phyloP scores from a whole-genome alignment of 306 rosid genomes.

The Vicia faba region DNA sequence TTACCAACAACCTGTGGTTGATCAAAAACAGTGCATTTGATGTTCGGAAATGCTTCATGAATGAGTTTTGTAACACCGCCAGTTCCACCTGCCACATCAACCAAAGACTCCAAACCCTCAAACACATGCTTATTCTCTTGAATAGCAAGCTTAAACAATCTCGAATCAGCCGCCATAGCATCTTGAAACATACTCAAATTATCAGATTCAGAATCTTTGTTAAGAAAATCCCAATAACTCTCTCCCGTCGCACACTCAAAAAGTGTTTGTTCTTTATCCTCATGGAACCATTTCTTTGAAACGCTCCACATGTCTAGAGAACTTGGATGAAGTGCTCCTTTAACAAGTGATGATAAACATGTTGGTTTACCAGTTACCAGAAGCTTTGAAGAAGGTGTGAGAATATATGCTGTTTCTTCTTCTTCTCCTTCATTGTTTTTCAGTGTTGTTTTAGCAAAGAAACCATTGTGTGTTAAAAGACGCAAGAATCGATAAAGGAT shows the following conservation, averaged over 20 bases:
- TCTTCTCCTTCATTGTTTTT: constrained; percentile 28
- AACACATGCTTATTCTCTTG: constrained; percentile 46
- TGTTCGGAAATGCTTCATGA: constrained; percentile 45
- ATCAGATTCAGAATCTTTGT: constrained; percentile 35
- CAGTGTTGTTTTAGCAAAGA: constrained; percentile 36
- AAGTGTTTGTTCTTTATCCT: constrained; percentile 16
- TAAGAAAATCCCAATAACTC: constrained; percentile 43
- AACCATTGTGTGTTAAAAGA: constrained; percentile 46
- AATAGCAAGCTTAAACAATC: constrained; percentile 46
- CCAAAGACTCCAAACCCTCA: constrained; percentile 46
- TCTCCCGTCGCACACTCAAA: constrained; percentile 45
- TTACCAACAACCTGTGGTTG: constrained; percentile 53
- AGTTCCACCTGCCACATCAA: constrained; percentile 53
- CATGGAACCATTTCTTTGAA: constrained; percentile 44
- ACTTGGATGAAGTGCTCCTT: constrained; percentile 29
- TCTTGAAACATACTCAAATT: constrained; percentile 32
- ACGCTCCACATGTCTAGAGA: constrained; percentile 33
- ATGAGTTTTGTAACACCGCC: constrained; percentile 43
- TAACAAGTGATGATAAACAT: constrained; percentile 13
- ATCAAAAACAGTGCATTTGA: constrained; percentile 57
- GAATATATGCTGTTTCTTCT: constrained; percentile 42
- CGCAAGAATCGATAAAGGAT: constrained; percentile 43
- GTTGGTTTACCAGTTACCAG: constrained; percentile 37
- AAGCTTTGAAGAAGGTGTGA: constrained; percentile 54
- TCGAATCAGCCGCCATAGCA: constrained; percentile 53